Conservation (phyloP, 2,329 filamentous ascomycete species). For the Microcera coccophila region DNA sequence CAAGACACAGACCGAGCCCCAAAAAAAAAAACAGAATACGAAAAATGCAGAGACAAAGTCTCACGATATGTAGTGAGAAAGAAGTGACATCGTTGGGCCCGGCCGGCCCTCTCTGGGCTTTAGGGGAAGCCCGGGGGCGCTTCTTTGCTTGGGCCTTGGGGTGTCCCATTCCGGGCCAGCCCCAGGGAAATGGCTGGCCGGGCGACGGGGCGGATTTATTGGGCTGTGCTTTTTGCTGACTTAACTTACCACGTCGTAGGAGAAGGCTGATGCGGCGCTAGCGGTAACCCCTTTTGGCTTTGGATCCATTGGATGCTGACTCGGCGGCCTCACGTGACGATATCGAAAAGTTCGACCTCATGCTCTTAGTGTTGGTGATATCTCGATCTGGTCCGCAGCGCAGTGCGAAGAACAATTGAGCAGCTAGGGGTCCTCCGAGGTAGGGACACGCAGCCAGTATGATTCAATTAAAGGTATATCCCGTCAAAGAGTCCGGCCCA, state of each 20-base stretch:
- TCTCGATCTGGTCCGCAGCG: conserved; percentile 15
- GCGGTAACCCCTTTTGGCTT: not conserved
- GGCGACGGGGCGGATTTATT: conserved; percentile 26
- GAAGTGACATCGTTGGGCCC: conserved; percentile 26
- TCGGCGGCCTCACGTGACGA: conserved; percentile 22
- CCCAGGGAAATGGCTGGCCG: conserved; percentile 24
- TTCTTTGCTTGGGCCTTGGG: conserved; percentile 10
- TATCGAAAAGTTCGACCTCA: conserved; percentile 26
- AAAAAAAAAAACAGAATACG: conserved; percentile 2
- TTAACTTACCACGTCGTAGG: conserved; percentile 13
- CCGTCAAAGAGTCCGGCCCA: too few relatives aligned
- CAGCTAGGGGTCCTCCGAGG: conserved; percentile 18
- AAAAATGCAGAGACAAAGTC: conserved; percentile 12
- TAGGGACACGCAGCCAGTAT: conserved; percentile 51
- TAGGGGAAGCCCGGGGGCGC: conserved; percentile 16
- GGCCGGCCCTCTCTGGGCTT: too few relatives aligned
- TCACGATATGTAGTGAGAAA: conserved; percentile 25
- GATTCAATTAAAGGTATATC: conserved; percentile 82
- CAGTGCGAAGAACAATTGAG: conserved; percentile 17
- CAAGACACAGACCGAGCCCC: too few relatives aligned
- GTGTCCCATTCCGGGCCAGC: conserved; percentile 21
- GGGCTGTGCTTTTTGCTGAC: conserved; percentile 1
- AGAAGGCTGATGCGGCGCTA: conserved; percentile 1
- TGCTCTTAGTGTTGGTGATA: conserved; percentile 12
- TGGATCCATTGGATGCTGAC: not conserved